Percentiles rank a stretch among this genome's conserved stretches.
These are phyloP conservation scores for Gracilaria vermiculophylla DNA, from an alignment of 23 red algal species.

Conservation along the genomic window DNA sequence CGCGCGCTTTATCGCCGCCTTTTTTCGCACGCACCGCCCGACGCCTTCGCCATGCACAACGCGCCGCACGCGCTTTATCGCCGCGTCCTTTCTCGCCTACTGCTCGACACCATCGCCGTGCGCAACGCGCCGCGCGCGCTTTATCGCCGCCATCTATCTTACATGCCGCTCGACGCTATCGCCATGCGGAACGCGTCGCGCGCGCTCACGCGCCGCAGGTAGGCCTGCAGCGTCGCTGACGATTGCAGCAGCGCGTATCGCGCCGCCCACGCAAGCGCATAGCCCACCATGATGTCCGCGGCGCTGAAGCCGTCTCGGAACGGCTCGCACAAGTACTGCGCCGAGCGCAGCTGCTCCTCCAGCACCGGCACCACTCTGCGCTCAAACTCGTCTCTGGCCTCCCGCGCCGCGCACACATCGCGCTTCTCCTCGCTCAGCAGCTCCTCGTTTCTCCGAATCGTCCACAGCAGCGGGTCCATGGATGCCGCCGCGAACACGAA, in stretches of 20 bases:
- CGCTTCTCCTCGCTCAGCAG: neutral
- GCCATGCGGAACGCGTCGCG: neutral
- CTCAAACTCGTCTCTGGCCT: neutral
- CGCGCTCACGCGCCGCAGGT: neutral
- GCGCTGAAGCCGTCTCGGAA: neutral
- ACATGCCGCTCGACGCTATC: too few species aligned
- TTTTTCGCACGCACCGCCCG: neutral
- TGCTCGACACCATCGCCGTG: too few species aligned
- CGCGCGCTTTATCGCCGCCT: neutral
- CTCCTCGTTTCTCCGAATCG: slow-evolving; percentile 20
- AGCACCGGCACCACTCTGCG: slow-evolving; percentile 26
- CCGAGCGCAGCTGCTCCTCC: neutral
- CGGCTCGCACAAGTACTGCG: slow-evolving; percentile 19
- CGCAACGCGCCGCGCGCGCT: neutral
- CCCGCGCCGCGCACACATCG: neutral
- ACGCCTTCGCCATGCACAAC: too few species aligned
- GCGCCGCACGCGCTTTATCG: too few species aligned
- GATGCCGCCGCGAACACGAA: neutral
- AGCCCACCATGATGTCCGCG: slow-evolving; percentile 39
- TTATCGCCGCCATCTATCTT: too few species aligned
- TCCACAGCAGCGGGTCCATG: slow-evolving; percentile 39
- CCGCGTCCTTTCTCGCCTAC: too few species aligned
- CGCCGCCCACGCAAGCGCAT: neutral
- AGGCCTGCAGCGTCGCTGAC: neutral
- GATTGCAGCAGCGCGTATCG: neutral